phyloP scores from a whole-genome alignment of 1,139 yeast species.

The Candida glucosophila region DNA sequence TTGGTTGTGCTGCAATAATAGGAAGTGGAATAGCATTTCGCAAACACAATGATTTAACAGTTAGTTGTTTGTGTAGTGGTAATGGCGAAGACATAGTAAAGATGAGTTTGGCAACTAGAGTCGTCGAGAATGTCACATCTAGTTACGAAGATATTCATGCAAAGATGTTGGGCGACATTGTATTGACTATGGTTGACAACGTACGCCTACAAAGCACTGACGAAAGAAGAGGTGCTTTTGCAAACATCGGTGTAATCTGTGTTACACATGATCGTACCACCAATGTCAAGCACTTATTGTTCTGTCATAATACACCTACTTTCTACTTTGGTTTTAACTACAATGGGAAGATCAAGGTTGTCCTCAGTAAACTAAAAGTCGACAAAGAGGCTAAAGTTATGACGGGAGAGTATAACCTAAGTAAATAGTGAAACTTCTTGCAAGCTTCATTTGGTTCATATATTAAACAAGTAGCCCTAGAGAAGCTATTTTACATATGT shows the following conservation, averaged over 20 bases:
- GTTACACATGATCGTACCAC: conserved; percentile 10
- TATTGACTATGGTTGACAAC: no score
- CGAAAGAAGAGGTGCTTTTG: neutral
- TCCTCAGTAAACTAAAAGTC: conserved; percentile 19
- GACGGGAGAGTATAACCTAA: conserved; percentile 27
- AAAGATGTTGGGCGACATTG: no score
- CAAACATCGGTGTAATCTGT: conserved; percentile 24
- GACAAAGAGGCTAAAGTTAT: conserved; percentile 15
- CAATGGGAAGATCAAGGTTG: conserved; percentile 9
- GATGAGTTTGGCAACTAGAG: conserved; percentile 27
- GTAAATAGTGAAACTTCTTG: no score
- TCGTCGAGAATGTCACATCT: no score
- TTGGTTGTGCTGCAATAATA: conserved; percentile 45
- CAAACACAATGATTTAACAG: conserved; percentile 8
- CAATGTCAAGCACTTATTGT: conserved; percentile 14
- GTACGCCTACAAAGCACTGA: neutral
- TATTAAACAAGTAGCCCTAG: no score
- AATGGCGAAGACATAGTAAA: conserved; percentile 46
- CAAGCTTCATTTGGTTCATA: no score
- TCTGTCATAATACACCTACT: conserved; percentile 37
- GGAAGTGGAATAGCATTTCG: conserved; percentile 35
- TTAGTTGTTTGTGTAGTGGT: conserved; percentile 44
- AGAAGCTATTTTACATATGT: no score
- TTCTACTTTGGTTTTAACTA: conserved; percentile 31
- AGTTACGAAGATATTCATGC: no score